phyloP scores from a whole-genome alignment of 768 basidiomycete genomes.

The Candolleomyces aberdarensis region DNA sequence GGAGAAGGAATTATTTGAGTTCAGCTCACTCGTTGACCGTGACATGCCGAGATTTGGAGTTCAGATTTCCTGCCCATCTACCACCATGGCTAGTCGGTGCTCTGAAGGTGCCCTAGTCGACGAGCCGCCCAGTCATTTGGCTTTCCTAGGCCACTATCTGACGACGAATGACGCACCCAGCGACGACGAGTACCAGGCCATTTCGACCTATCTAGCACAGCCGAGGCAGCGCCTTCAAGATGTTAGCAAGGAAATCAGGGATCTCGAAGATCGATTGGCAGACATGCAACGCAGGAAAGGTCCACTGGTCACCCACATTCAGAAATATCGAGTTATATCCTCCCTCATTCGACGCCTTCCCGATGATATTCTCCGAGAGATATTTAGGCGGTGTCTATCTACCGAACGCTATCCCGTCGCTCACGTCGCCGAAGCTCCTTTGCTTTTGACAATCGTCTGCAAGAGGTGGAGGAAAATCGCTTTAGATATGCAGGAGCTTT shows the following conservation, averaged over 20 bases:
- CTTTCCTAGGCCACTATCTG: not conserved
- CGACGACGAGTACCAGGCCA: not conserved
- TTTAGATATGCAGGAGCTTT: constrained; percentile 14
- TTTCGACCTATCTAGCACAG: not conserved
- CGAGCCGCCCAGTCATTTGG: too few relatives aligned
- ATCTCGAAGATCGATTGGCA: not conserved
- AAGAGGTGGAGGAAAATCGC: constrained; percentile 15
- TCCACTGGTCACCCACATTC: not conserved
- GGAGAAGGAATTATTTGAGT: too few relatives aligned
- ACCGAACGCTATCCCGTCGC: constrained; percentile 17
- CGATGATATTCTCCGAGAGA: constrained; percentile 15
- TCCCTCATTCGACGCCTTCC: constrained; percentile 16
- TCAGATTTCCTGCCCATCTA: too few relatives aligned
- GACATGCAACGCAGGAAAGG: not conserved
- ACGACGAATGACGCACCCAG: not conserved
- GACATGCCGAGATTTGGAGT: too few relatives aligned
- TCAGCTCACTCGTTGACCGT: too few relatives aligned
- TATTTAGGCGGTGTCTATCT: constrained; percentile 16
- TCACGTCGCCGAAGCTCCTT: constrained; percentile 16
- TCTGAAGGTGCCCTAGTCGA: too few relatives aligned
- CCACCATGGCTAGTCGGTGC: too few relatives aligned
- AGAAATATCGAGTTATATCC: not conserved
- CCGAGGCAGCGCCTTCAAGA: not conserved
- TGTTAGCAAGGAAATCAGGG: not conserved
- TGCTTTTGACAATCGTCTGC: constrained; percentile 14